phyloP scores from a whole-genome alignment of 148 eudicot species.

The Rhododendron griersonianum region DNA sequence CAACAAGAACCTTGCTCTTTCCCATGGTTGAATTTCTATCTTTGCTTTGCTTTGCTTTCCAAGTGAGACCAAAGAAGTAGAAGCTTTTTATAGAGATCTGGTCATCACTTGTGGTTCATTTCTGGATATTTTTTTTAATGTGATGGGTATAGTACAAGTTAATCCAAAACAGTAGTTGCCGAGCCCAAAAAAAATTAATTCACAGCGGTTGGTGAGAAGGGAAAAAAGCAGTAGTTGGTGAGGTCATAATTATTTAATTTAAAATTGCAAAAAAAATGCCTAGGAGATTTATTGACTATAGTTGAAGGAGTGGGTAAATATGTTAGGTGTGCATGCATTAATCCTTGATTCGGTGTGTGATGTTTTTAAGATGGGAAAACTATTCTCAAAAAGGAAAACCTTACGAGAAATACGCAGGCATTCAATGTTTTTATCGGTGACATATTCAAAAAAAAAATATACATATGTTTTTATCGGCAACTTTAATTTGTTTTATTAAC shows the following conservation, averaged over 20 bases:
- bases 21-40: constrained; percentile 10
- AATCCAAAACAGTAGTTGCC: not conserved
- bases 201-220: no score
- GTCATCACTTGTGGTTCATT: not conserved
- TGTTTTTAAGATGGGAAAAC: not conserved
- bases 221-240: not conserved
- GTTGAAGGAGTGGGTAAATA: not conserved
- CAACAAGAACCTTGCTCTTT: constrained; percentile 43
- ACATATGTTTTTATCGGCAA: no score
- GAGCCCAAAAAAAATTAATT: no score
- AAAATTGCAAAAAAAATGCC: not conserved
- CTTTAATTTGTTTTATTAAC: no score
- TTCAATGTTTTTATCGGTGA: no score
- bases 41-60: not conserved
- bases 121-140: not conserved
- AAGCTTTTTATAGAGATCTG: not conserved
- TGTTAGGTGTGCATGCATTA: not conserved
- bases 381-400: not conserved
- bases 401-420: not conserved
- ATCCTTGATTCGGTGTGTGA: not conserved
- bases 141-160: not conserved
- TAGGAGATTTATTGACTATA: not conserved
- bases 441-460: no score
- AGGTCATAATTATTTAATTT: not conserved
- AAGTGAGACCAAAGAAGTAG: not conserved